Evolutionary conservation across 768 basidiomycete genomes (phyloP), one percentile per base, ranked within the genome.

Genomic region (Tricholoma sp.): DNA sequence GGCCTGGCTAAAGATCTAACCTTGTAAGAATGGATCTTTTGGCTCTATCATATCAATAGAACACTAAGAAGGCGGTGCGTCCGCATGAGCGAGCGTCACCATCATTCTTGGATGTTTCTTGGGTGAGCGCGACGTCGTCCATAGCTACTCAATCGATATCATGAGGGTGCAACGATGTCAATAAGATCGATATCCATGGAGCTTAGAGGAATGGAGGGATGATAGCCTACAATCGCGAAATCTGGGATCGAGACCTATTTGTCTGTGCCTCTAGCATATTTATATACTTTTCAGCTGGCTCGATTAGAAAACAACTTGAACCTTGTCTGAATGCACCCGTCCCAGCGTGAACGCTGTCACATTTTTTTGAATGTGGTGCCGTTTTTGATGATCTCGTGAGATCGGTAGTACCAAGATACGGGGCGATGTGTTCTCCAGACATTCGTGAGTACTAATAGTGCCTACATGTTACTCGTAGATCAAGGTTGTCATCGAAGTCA

Each of bases 401-500:
- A 61, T 54, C 55, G 61, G 52, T 32, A 43, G 19, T 31, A 10
- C 54, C 58, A 57, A 59, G 55, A 57, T 57, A 56, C 58, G 53
- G 55, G 37, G 53, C 59, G 34, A 49, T 50, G 31, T 24, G 50
- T n/a, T 11, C 22, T 49, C 19, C 50, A 57, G 49, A 58, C 53
- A 58, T 41, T 41, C 57, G 53, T 58, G 53, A 49, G 50, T 22
- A 49, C 46, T 59, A 52, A 47, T 61, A 59, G 54, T 63, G 62
- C 39, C 47, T 54, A 59, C 59, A 63, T 68, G 64, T 59, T 63
- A 54, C 53, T 65, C 58, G 56, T 51, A 64, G 67, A 69, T 71
- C 66, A 69, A 71, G 64, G 68, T 69, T 66, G 67, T 66, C 61
- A 68, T 59, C 66, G 63, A 66, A 61, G 62, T 51, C 39, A 43